These are phyloP conservation scores for Cenchrus purpureus DNA, from an alignment of 176 grass and related monocot species.

Conservation along the genomic window DNA sequence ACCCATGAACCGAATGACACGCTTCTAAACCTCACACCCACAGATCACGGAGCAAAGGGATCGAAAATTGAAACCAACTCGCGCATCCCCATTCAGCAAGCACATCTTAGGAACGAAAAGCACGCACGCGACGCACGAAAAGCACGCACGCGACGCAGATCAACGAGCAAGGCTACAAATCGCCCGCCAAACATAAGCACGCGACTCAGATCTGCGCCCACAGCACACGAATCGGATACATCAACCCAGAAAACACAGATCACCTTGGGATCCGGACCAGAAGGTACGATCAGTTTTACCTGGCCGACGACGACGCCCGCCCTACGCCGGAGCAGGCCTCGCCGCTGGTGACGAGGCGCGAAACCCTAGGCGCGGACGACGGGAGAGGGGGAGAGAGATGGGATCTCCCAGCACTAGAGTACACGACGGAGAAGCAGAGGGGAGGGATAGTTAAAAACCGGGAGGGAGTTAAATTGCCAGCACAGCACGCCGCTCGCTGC, in stretches of 20 bases:
- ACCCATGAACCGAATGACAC: background rate
- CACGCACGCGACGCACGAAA: background rate
- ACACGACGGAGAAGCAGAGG: background rate
- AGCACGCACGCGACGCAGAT: background rate
- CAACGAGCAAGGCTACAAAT: background rate
- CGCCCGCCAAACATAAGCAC: background rate
- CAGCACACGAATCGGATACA: background rate
- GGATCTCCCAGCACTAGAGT: conserved; percentile 2
- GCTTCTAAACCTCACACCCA: background rate
- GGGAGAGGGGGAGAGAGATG: background rate
- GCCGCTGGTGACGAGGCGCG: conserved; percentile 5
- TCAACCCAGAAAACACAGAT: background rate
- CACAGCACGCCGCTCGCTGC: conserved; percentile 19
- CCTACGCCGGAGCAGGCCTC: conserved; percentile 3
- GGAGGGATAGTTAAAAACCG: background rate
- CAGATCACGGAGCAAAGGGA: background rate
- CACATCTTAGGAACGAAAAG: background rate
- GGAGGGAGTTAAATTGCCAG: conserved; percentile 6
- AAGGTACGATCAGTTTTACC: background rate
- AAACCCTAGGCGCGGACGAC: conserved; percentile 36
- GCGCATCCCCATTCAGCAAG: background rate
- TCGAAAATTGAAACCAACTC: background rate
- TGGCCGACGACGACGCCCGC: conserved; percentile 23
- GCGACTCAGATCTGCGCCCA: conserved; percentile 34
- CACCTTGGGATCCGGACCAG: background rate